Conservation (phyloP, 2,329 filamentous ascomycete genomes). For the Kalaharituber pfeilii region DNA sequence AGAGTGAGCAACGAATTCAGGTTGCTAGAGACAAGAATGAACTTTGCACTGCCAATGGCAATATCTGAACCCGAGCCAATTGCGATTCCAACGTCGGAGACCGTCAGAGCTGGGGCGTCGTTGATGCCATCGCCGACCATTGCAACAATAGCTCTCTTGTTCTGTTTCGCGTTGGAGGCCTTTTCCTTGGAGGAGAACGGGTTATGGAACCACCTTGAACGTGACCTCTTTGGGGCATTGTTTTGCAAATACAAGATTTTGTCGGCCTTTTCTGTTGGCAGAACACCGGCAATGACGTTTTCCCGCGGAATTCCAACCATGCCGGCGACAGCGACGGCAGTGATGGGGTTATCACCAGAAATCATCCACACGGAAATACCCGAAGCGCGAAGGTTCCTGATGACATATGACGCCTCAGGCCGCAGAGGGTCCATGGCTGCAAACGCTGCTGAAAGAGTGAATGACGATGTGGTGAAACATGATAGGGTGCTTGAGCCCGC, state of each 20-base stretch:
- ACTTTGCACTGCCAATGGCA: constrained; percentile 63
- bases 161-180: constrained; percentile 6
- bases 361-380: constrained; percentile 77
- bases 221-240: constrained; percentile 27
- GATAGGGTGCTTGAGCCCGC: not conserved
- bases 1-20: constrained; percentile 55
- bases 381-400: constrained; percentile 44
- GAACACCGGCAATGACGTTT: constrained; percentile 72
- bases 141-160: constrained; percentile 44
- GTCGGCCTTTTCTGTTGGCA: constrained; percentile 65
- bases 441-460: constrained; percentile 44
- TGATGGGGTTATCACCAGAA: constrained; percentile 77
- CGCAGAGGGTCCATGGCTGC: constrained; percentile 69
- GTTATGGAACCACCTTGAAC: constrained; percentile 5
- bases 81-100: constrained; percentile 68
- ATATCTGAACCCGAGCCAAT: constrained; percentile 69
- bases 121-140: constrained; percentile 84
- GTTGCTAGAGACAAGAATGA: constrained; percentile 58
- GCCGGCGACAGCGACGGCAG: constrained; percentile 59
- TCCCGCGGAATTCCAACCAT: constrained; percentile 53
- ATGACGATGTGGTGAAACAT: not conserved
- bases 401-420: constrained; percentile 48
- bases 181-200: constrained; percentile 2
- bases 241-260: constrained; percentile 48
- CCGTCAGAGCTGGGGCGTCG: constrained; percentile 62